Conservation (phyloP, 805 yeast genomes). For the Grigorovia jiainica region DNA sequence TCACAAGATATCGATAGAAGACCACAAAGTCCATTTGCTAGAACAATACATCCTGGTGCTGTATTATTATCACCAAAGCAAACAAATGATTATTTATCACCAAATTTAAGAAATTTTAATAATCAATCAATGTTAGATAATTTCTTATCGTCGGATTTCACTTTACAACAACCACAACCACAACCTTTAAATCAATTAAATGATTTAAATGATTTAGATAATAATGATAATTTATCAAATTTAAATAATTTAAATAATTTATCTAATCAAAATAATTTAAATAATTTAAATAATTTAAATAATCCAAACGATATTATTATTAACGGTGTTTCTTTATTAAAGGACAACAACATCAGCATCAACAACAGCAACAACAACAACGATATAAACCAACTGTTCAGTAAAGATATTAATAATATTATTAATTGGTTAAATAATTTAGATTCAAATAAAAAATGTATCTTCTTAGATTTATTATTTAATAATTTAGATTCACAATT, state of each 20-base stretch:
- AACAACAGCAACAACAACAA: not conserved
- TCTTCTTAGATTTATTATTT: not conserved
- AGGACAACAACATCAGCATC: too few species aligned
- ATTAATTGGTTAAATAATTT: not conserved
- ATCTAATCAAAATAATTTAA: too few species aligned
- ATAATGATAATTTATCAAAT: not conserved
- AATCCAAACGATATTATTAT: too few species aligned
- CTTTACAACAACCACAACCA: slow-evolving; percentile 1
- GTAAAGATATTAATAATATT: not conserved
- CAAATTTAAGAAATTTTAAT: not conserved
- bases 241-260: too few species aligned
- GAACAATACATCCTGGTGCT: slow-evolving; percentile 36
- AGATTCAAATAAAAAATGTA: not conserved
- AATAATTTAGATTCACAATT: not conserved
- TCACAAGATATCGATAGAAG: not conserved
- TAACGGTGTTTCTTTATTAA: too few species aligned
- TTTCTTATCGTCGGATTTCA: not conserved
- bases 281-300: too few species aligned
- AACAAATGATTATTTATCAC: slow-evolving; percentile 1
- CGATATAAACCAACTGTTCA: not conserved
- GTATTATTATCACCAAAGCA: slow-evolving; percentile 29
- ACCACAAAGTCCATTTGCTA: slow-evolving; percentile 8
- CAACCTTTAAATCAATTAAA: not conserved
- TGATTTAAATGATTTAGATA: not conserved
- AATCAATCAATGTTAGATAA: not conserved